A percentile compares a stretch with the other conserved stretches of the same genome.
These are phyloP conservation scores for Fomitopsis schrenkii DNA, from an alignment of 1,284 basidiomycete genomes.

Conservation along the genomic window DNA sequence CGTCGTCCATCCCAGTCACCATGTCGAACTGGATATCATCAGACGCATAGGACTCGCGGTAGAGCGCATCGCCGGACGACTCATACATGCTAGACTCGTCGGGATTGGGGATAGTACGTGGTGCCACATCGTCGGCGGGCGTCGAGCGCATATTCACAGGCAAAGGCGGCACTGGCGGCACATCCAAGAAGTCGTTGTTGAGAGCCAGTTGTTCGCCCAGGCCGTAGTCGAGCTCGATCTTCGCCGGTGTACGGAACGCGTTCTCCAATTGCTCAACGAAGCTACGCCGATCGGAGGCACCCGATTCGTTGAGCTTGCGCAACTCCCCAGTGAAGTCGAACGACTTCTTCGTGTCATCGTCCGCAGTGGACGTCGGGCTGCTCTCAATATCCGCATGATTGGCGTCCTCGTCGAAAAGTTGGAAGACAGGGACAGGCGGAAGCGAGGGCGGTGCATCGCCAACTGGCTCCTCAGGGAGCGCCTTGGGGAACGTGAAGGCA, in stretches of 20 bases:
- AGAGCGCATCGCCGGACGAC: slow-evolving; percentile 7
- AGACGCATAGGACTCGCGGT: slow-evolving; percentile 17
- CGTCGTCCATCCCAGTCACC: slow-evolving; percentile 22
- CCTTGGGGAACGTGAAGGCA: neutral
- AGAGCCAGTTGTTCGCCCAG: slow-evolving; percentile 27
- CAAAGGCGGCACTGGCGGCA: slow-evolving; percentile 42
- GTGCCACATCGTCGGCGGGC: slow-evolving; percentile 18
- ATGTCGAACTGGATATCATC: slow-evolving; percentile 23
- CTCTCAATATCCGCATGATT: slow-evolving; percentile 46
- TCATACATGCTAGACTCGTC: slow-evolving; percentile 16
- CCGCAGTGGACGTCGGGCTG: slow-evolving; percentile 27
- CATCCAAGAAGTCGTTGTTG: slow-evolving; percentile 22
- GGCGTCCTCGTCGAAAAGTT: slow-evolving; percentile 41
- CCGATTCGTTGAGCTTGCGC: slow-evolving; percentile 63
- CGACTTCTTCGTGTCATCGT: slow-evolving; percentile 68
- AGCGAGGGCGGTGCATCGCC: neutral
- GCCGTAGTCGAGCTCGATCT: slow-evolving; percentile 50
- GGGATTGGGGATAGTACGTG: slow-evolving; percentile 21
- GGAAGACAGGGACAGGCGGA: slow-evolving; percentile 37
- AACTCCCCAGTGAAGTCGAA: slow-evolving; percentile 88
- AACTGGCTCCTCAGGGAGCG: neutral
- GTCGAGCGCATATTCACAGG: slow-evolving; percentile 18
- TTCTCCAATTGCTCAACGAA: slow-evolving; percentile 82
- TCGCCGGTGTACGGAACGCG: slow-evolving; percentile 72
- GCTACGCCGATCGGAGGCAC: slow-evolving; percentile 62